phyloP scores from a whole-genome alignment of 805 yeast species.

The Kodamaea hsintzibuensis region DNA sequence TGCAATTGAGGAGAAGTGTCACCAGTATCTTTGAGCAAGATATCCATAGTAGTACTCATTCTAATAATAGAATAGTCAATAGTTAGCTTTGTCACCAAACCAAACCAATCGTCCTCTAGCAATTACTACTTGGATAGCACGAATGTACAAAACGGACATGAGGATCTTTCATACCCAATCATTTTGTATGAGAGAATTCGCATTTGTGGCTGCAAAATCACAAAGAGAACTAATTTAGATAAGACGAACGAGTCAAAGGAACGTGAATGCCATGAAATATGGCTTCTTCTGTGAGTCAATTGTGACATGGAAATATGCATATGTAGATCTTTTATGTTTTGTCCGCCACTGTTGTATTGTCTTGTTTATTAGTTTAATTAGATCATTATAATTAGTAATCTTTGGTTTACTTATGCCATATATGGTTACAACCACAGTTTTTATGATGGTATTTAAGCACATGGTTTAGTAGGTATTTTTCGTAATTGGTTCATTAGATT shows the following conservation, averaged over 20 bases:
- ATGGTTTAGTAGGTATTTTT: too few relatives aligned
- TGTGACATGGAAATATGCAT: background rate
- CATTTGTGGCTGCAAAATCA: constrained; percentile 3
- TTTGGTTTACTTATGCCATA: background rate
- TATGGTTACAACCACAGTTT: background rate
- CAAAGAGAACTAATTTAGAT: background rate
- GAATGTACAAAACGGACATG: background rate
- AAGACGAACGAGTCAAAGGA: background rate
- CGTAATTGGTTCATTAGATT: background rate
- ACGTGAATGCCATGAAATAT: too few relatives aligned
- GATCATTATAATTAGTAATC: background rate
- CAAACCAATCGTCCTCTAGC: background rate
- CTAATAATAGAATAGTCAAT: background rate
- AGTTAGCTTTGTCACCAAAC: background rate
- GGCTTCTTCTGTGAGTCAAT: background rate
- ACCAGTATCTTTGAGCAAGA: background rate
- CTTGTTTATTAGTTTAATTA: background rate
- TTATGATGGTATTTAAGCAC: background rate
- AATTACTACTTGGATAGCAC: background rate
- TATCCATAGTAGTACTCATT: background rate
- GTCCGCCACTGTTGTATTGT: background rate
- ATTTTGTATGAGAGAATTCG: background rate
- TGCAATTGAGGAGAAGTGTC: background rate
- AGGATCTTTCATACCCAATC: background rate
- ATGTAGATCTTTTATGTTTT: background rate